These are phyloP conservation scores for Carex kokanica DNA, from an alignment of 176 grass and related monocot genomes.

Conservation along the genomic window DNA sequence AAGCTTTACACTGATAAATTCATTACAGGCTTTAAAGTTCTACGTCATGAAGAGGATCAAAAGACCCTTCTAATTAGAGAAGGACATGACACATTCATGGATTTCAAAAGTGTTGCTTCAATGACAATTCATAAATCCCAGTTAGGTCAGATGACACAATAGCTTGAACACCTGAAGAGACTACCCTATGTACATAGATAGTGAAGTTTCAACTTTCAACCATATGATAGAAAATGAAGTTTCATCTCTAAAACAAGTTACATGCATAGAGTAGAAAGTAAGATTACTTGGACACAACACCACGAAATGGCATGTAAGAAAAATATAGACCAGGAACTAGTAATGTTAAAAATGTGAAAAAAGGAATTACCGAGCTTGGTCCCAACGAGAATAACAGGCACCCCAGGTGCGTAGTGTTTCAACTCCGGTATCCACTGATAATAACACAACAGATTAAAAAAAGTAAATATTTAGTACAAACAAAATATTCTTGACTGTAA, in stretches of 20 bases:
- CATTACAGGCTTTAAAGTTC: neutral
- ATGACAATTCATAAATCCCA: neutral
- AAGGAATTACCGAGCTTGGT: conserved; percentile 42
- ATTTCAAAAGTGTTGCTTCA: neutral
- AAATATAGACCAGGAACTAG: neutral
- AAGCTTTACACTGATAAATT: neutral
- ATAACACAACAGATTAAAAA: neutral
- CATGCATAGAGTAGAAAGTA: neutral
- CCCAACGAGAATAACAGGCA: conserved; percentile 44
- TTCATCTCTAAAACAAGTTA: conserved; percentile 13
- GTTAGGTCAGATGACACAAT: conserved; percentile 12
- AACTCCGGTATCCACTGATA: conserved; percentile 31
- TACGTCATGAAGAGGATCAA: neutral
- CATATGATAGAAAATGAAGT: conserved; percentile 3
- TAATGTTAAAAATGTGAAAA: neutral
- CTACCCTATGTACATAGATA: neutral
- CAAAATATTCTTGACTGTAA: neutral
- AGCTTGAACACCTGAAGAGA: neutral
- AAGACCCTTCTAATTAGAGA: neutral
- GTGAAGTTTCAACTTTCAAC: neutral
- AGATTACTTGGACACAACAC: neutral
- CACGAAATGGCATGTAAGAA: neutral
- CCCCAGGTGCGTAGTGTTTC: conserved; percentile 41
- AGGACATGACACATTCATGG: neutral
- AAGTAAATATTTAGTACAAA: neutral